Evolutionary conservation across 495 filamentous ascomycete genomes (phyloP).

Genomic region (Articulospora tetracladia): DNA sequence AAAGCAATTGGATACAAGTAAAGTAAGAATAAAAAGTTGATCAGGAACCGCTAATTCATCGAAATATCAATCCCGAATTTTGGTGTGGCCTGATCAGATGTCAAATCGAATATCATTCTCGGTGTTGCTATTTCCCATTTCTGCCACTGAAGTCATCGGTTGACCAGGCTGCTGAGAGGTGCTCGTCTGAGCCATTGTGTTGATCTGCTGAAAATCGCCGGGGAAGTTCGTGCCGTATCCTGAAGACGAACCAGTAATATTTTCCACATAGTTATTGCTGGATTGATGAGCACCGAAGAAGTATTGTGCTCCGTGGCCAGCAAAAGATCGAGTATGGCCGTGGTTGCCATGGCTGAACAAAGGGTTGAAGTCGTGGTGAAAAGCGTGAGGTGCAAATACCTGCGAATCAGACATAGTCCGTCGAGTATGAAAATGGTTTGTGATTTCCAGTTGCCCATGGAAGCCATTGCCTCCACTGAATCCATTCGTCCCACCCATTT

Average conservation of each 20-base stretch:
- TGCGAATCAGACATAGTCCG: conserved; percentile 14
- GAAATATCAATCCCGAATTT: neutral
- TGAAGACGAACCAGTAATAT: neutral
- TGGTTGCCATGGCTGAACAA: conserved; percentile 31
- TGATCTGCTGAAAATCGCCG: conserved; percentile 13
- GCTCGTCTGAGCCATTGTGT: neutral
- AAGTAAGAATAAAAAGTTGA: neutral
- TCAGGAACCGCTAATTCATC: neutral
- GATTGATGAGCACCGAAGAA: neutral
- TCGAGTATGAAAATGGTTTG: neutral
- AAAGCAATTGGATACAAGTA: neutral
- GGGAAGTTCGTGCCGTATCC: conserved; percentile 9
- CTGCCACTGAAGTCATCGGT: neutral
- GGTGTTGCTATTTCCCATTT: neutral
- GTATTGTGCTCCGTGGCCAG: neutral
- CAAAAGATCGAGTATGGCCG: conserved; percentile 25
- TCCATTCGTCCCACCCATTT: conserved; percentile 17
- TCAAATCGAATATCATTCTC: conserved; percentile 6
- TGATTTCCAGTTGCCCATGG: conserved; percentile 1
- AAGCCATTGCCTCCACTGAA: neutral
- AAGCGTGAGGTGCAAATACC: conserved; percentile 26
- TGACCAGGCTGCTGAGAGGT: neutral
- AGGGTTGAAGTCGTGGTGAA: conserved; percentile 37
- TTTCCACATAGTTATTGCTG: neutral
- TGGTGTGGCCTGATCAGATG: neutral